These are phyloP conservation scores for Dendrocalamus sinicus DNA, from an alignment of 176 grass and related monocot genomes.

Conservation along the genomic window DNA sequence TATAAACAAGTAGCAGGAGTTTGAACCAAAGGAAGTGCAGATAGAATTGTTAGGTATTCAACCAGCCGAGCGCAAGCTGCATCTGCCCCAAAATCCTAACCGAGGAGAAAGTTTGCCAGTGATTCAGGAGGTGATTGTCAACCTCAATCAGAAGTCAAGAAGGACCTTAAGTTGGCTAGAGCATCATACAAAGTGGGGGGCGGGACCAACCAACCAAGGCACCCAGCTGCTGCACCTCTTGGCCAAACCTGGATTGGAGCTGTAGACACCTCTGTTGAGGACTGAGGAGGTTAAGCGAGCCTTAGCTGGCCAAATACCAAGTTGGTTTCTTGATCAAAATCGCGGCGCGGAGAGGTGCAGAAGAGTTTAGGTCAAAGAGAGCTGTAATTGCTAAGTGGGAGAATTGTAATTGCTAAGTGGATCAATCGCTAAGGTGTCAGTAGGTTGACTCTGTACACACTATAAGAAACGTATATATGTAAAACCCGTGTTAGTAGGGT, in stretches of 20 bases:
- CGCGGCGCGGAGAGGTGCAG: rapidly evolving
- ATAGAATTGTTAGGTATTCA: neutral
- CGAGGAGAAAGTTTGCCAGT: neutral
- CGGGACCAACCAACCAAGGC: neutral
- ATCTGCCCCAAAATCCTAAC: neutral
- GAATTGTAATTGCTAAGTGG: too few relatives aligned
- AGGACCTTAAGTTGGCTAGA: neutral
- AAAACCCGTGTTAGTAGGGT: too few relatives aligned
- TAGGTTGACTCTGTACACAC: too few relatives aligned
- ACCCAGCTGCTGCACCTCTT: neutral
- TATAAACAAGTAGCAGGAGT: neutral
- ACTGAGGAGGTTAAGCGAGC: too few relatives aligned
- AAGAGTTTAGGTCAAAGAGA: too few relatives aligned
- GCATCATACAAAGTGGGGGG: neutral
- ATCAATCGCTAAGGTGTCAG: too few relatives aligned
- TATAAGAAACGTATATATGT: too few relatives aligned
- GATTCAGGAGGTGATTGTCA: neutral
- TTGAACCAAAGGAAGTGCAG: neutral
- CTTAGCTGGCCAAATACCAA: too few relatives aligned
- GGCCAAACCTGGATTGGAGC: too few relatives aligned
- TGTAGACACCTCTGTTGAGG: too few relatives aligned
- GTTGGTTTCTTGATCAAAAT: too few relatives aligned
- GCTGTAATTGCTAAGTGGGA: too few relatives aligned
- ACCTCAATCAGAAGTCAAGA: neutral
- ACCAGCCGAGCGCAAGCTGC: neutral